Evolutionary conservation across 441 rosid species (phyloP).

Genomic region (Erysimum pusillum): DNA sequence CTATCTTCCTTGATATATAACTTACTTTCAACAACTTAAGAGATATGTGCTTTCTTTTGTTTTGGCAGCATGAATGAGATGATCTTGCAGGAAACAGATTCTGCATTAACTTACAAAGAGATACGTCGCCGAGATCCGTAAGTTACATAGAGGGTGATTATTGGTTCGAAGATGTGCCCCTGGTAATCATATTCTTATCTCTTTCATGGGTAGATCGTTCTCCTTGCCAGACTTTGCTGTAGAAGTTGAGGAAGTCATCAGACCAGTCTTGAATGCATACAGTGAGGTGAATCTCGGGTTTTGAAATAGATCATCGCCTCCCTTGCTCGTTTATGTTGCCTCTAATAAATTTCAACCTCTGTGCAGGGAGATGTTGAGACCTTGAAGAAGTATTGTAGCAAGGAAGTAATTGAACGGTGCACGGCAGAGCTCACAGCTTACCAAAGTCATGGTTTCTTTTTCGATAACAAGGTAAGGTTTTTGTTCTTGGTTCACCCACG

Average conservation of each 20-base stretch:
- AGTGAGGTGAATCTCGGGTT: constrained; percentile 59
- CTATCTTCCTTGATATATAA: background rate
- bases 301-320: background rate
- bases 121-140: constrained; percentile 89
- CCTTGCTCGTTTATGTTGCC: background rate
- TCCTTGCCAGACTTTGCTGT: constrained; percentile 85
- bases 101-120: constrained; percentile 85
- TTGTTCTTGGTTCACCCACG: constrained; percentile 16
- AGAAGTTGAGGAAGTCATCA: constrained; percentile 84
- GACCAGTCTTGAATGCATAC: constrained; percentile 80
- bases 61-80: constrained; percentile 78
- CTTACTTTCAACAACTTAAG: constrained; percentile 17
- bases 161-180: background rate
- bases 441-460: constrained; percentile 74
- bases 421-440: constrained; percentile 79
- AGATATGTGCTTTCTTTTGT: constrained; percentile 15
- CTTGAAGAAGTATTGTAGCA: constrained; percentile 78
- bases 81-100: constrained; percentile 83
- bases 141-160: constrained; percentile 36
- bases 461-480: constrained; percentile 77
- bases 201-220: constrained; percentile 56
- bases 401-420: constrained; percentile 77
- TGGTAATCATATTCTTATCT: background rate
- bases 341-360: background rate
- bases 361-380: constrained; percentile 73